A percentile compares a stretch with the other conserved stretches of the same genome.
Evolutionary conservation across 2,329 filamentous ascomycete genomes (phyloP).

Genomic region (Epichloe brachyelytri): DNA sequence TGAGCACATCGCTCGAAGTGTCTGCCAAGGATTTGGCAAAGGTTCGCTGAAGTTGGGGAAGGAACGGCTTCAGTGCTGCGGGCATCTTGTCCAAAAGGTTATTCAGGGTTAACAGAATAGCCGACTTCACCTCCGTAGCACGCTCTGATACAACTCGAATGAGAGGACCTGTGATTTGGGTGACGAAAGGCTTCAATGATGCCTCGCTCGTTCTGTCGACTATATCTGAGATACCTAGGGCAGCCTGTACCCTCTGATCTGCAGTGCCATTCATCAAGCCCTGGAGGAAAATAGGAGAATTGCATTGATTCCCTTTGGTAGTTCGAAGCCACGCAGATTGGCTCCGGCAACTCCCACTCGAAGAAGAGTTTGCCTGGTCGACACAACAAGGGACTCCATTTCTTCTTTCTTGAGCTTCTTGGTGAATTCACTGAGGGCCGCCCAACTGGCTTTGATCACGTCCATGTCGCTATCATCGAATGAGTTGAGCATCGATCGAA

Average conservation of each 20-base stretch:
- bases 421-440: slow-evolving; percentile 74
- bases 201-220: slow-evolving; percentile 84
- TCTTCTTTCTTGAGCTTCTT: slow-evolving; percentile 89
- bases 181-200: slow-evolving; percentile 86
- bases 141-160: slow-evolving; percentile 96
- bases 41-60: slow-evolving; percentile 90
- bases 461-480: slow-evolving; percentile 77
- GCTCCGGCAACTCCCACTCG: slow-evolving; percentile 80
- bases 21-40: slow-evolving; percentile 95
- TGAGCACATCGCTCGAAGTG: slow-evolving; percentile 75
- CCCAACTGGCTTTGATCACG: slow-evolving; percentile 84
- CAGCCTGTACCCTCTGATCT: slow-evolving; percentile 84
- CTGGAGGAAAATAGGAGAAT: slow-evolving; percentile 91
- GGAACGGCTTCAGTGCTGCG: slow-evolving; percentile 85
- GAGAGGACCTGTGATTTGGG: slow-evolving; percentile 90
- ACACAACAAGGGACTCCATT: slow-evolving; percentile 85
- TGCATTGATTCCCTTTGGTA: slow-evolving; percentile 95
- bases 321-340: slow-evolving; percentile 73
- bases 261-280: slow-evolving; percentile 92
- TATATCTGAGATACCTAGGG: slow-evolving; percentile 88
- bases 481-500: slow-evolving; percentile 77
- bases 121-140: slow-evolving; percentile 90
- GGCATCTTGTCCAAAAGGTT: slow-evolving; percentile 96
- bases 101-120: slow-evolving; percentile 87
- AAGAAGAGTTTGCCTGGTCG: slow-evolving; percentile 73